These are phyloP conservation scores for Trichosporon sp. DNA, from an alignment of 1,284 basidiomycete genomes.

Conservation along the genomic window DNA sequence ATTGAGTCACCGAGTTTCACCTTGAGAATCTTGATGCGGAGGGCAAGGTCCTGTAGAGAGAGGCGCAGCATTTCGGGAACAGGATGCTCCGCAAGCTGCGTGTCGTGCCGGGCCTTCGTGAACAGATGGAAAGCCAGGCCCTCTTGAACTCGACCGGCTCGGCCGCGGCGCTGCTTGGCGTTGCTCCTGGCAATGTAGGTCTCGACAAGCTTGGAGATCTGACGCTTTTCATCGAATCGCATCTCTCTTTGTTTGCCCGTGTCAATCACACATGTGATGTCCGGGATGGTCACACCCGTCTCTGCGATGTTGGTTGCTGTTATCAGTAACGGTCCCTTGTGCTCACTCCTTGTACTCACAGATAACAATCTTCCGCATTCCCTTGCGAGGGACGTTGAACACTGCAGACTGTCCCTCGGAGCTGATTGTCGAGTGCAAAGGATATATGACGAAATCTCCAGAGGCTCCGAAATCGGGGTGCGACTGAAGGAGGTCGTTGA, in stretches of 20 bases:
- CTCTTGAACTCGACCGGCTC: conserved; percentile 83
- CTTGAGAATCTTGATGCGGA: conserved; percentile 96
- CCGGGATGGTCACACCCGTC: conserved; percentile 95
- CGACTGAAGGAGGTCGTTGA: conserved; percentile 74
- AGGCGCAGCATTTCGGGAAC: conserved; percentile 93
- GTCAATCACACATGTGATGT: conserved; percentile 97
- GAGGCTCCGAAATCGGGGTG: conserved; percentile 67
- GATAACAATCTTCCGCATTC: conserved; percentile 81
- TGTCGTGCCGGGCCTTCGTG: conserved; percentile 81
- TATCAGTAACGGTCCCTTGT: background rate
- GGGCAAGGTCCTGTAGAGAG: conserved; percentile 86
- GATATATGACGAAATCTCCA: conserved; percentile 69
- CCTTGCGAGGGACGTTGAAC: conserved; percentile 75
- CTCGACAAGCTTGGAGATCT: conserved; percentile 87
- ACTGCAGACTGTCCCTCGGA: conserved; percentile 85
- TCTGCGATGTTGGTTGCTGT: conserved; percentile 69
- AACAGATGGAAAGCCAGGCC: conserved; percentile 96
- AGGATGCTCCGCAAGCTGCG: conserved; percentile 75
- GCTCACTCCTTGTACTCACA: conserved; percentile 51
- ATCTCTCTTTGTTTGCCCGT: conserved; percentile 89
- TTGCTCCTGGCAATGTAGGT: conserved; percentile 91
- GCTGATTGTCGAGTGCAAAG: conserved; percentile 88
- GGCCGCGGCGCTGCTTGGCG: conserved; percentile 83
- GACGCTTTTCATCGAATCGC: conserved; percentile 96
- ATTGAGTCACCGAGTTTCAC: conserved; percentile 79